Conservation (phyloP, 2,329 filamentous ascomycete genomes). For the Colletotrichum eremochloae region DNA sequence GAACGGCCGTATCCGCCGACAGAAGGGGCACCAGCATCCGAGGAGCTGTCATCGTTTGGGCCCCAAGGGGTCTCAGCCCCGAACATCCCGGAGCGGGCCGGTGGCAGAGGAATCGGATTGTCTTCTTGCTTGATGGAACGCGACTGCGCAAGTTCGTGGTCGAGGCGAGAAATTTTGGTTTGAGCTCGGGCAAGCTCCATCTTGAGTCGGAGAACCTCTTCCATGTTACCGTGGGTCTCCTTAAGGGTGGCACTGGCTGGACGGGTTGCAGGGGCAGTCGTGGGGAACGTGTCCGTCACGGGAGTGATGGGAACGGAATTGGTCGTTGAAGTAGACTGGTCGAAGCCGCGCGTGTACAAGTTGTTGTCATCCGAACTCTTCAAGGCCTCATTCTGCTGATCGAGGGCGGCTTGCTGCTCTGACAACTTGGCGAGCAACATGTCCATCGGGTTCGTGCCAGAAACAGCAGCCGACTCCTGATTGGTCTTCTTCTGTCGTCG, state of each 20-base stretch:
- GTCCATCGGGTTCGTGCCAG: slow-evolving; percentile 72
- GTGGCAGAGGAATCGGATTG: slow-evolving; percentile 40
- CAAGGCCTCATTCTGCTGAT: slow-evolving; percentile 69
- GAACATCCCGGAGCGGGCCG: slow-evolving; percentile 21
- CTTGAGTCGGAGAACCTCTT: slow-evolving; percentile 77
- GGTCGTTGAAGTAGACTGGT: slow-evolving; percentile 64
- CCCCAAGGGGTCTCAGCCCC: slow-evolving; percentile 64
- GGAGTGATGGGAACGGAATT: slow-evolving; percentile 74
- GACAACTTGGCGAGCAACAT: slow-evolving; percentile 79
- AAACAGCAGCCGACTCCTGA: slow-evolving; percentile 55
- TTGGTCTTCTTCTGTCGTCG: slow-evolving; percentile 63
- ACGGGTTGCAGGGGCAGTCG: slow-evolving; percentile 63
- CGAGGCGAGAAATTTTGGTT: slow-evolving; percentile 77
- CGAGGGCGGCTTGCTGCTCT: slow-evolving; percentile 75
- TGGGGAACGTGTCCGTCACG: slow-evolving; percentile 66
- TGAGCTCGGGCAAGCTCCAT: slow-evolving; percentile 79
- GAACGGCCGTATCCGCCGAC: slow-evolving; percentile 65
- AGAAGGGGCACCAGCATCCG: slow-evolving; percentile 70
- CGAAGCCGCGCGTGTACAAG: slow-evolving; percentile 53
- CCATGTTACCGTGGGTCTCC: slow-evolving; percentile 56
- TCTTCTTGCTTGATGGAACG: slow-evolving; percentile 70
- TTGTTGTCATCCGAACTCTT: slow-evolving; percentile 56
- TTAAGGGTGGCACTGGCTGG: slow-evolving; percentile 65
- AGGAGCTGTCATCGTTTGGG: slow-evolving; percentile 66
- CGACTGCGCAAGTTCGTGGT: slow-evolving; percentile 77